phyloP scores from a whole-genome alignment of 345 rosid genomes.

The Ailanthus altissimus region DNA sequence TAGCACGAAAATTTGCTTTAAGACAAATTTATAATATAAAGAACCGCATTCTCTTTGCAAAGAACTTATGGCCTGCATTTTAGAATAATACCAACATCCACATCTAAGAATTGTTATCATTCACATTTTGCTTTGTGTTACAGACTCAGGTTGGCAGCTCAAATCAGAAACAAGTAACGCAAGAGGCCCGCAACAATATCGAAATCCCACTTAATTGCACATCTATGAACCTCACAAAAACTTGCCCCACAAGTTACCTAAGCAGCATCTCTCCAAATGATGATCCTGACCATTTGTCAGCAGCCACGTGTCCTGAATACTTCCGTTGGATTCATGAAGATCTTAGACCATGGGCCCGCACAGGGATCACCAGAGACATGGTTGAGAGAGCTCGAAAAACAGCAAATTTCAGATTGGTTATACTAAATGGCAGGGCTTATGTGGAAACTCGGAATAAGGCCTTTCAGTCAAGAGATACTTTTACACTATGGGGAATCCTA shows the following conservation, averaged over 20 bases:
- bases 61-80: too few species aligned
- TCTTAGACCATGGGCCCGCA: conserved; percentile 73
- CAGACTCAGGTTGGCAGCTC: conserved; percentile 27
- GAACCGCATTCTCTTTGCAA: too few species aligned
- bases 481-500: conserved; percentile 82
- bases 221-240: conserved; percentile 26
- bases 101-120: too few species aligned
- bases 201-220: conserved; percentile 55
- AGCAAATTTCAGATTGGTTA: conserved; percentile 61
- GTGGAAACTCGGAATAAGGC: conserved; percentile 45
- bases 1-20: too few species aligned
- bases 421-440: conserved; percentile 59
- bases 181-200: conserved; percentile 25
- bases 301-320: conserved; percentile 64
- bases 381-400: conserved; percentile 52
- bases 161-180: conserved; percentile 16
- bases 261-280: conserved; percentile 3
- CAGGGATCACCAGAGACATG: conserved; percentile 70
- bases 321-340: conserved; percentile 98
- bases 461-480: conserved; percentile 78
- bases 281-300: conserved; percentile 23
- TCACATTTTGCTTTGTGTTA: background rate
- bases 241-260: conserved; percentile 50
- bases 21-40: too few species aligned
- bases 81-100: too few species aligned